Conservation (phyloP, 441 rosid genomes). For the Lepidium campestre region DNA sequence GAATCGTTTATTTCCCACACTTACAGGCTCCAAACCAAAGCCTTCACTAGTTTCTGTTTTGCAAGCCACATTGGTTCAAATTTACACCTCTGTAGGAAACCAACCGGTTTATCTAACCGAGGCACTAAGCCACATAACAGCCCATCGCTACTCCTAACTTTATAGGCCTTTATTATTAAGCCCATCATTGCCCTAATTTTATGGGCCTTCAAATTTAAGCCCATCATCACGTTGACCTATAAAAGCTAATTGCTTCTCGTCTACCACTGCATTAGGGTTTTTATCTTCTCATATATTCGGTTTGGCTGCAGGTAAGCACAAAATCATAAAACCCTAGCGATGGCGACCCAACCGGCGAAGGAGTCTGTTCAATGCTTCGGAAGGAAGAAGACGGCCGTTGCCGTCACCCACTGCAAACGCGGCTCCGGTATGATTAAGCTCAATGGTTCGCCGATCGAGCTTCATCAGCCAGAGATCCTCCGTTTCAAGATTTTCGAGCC, state of each 20-base stretch:
- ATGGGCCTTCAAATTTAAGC: conserved; percentile 6
- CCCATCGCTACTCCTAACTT: neutral
- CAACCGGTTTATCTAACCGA: neutral
- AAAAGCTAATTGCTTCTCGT: neutral
- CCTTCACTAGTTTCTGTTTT: too few species aligned
- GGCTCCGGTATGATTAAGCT: conserved; percentile 72
- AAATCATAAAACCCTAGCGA: conserved; percentile 12
- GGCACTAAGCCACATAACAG: neutral
- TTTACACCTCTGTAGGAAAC: too few species aligned
- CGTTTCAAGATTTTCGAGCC: conserved; percentile 73
- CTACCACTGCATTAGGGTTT: conserved; percentile 3
- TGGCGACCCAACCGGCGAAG: conserved; percentile 30
- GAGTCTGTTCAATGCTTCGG: conserved; percentile 72
- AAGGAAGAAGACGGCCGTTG: conserved; percentile 75
- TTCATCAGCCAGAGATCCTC: conserved; percentile 71
- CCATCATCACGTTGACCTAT: neutral
- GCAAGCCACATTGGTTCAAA: too few species aligned
- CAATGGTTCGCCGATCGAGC: conserved; percentile 72
- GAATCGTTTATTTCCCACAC: neutral
- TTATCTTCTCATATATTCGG: neutral
- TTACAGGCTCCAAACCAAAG: neutral
- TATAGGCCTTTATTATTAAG: neutral
- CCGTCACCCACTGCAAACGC: conserved; percentile 56
- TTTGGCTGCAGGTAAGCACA: conserved; percentile 14
- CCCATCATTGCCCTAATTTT: neutral